phyloP scores from a whole-genome alignment of 352 stramenopile species.

The Pythium volutum region DNA sequence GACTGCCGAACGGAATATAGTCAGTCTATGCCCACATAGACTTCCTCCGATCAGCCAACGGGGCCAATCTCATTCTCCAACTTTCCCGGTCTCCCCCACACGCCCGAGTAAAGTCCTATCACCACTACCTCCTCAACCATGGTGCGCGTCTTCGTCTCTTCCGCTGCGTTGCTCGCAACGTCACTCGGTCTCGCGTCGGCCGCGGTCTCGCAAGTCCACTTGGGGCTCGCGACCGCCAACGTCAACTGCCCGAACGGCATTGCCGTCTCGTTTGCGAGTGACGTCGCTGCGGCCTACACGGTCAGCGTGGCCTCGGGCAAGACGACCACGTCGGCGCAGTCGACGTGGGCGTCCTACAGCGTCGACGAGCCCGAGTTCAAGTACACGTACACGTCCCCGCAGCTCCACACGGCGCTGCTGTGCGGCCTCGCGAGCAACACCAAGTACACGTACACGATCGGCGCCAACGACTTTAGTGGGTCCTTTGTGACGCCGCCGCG shows the following conservation, averaged over 20 bases:
- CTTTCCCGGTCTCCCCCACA: constrained; percentile 3
- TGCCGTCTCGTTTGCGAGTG: constrained; percentile 13
- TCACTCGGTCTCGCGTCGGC: constrained; percentile 27
- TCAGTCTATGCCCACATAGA: too few species aligned
- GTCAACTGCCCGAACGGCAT: constrained; percentile 24
- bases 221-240: constrained; percentile 31
- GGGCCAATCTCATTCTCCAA: constrained; percentile 16
- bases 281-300: constrained; percentile 8
- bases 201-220: constrained; percentile 45
- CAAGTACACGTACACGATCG: constrained; percentile 49
- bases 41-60: too few species aligned
- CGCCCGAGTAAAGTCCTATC: constrained; percentile 4
- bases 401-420: constrained; percentile 46
- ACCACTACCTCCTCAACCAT: constrained; percentile 5
- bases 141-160: constrained; percentile 16
- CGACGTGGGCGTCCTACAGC: constrained; percentile 9
- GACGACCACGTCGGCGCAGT: constrained; percentile 9
- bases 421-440: constrained; percentile 37
- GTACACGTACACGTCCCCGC: constrained; percentile 48
- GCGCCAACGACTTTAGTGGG: constrained; percentile 29
- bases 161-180: constrained; percentile 7
- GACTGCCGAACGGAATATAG: background rate
- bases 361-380: constrained; percentile 35
- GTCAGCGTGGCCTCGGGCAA: constrained; percentile 5
- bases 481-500: constrained; percentile 9